These are phyloP conservation scores for Nemania serpens DNA, from an alignment of 2,329 filamentous ascomycete species.

Conservation along the genomic window DNA sequence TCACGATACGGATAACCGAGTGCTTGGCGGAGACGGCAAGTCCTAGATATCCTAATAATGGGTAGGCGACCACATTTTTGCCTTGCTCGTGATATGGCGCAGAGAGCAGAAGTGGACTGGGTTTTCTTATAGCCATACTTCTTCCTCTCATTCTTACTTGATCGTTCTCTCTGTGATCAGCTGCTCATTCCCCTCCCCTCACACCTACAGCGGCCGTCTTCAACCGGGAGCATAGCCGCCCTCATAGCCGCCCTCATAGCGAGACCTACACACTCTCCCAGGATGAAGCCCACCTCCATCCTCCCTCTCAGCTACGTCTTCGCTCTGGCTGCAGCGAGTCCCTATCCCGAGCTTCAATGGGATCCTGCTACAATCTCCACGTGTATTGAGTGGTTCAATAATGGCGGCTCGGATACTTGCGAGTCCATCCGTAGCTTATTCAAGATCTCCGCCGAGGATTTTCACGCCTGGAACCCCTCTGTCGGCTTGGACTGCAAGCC, in stretches of 20 bases:
- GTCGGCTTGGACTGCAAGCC: slow-evolving; percentile 4
- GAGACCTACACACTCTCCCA: neutral
- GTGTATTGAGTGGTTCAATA: slow-evolving; percentile 1
- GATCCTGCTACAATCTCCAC: slow-evolving; percentile 4
- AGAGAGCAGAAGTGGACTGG: too few species aligned
- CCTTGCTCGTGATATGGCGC: too few species aligned
- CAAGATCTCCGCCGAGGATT: neutral
- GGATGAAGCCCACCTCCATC: neutral
- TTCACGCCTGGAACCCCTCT: slow-evolving; percentile 15
- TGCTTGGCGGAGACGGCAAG: too few species aligned
- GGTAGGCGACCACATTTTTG: too few species aligned
- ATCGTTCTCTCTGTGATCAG: too few species aligned
- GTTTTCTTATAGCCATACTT: too few species aligned
- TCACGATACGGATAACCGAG: too few species aligned
- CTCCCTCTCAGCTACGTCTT: neutral
- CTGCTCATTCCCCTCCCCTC: too few species aligned
- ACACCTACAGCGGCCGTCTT: neutral
- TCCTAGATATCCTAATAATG: too few species aligned
- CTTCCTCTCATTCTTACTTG: too few species aligned
- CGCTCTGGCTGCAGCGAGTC: neutral
- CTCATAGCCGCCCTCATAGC: neutral
- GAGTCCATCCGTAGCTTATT: slow-evolving; percentile 5
- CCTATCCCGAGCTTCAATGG: neutral
- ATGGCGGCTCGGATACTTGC: neutral
- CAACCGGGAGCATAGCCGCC: neutral